Conservation (phyloP, 306 rosid genomes). For the Cucurbita pepo region DNA sequence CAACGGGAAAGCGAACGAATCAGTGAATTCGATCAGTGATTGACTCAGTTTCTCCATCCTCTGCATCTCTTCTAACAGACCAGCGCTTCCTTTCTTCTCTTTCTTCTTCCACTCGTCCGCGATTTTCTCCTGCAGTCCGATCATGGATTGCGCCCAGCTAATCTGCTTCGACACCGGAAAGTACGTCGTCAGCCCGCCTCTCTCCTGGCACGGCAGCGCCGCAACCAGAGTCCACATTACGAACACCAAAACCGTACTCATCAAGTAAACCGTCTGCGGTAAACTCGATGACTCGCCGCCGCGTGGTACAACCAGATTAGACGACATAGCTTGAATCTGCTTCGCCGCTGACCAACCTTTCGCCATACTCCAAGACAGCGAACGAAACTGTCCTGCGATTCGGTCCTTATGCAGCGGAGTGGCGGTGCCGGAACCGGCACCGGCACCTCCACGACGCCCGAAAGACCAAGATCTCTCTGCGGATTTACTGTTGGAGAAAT, state of each 20-base stretch:
- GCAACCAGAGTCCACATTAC: slow-evolving; percentile 83
- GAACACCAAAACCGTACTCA: slow-evolving; percentile 39
- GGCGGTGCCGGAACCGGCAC: neutral
- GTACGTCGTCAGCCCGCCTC: slow-evolving; percentile 48
- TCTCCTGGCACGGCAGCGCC: slow-evolving; percentile 78
- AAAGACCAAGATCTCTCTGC: slow-evolving; percentile 74
- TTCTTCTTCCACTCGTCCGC: slow-evolving; percentile 91
- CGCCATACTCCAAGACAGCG: slow-evolving; percentile 54
- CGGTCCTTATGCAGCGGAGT: slow-evolving; percentile 18
- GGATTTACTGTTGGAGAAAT: slow-evolving; percentile 18
- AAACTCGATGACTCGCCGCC: slow-evolving; percentile 45
- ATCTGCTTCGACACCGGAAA: slow-evolving; percentile 36
- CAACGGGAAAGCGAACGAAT: slow-evolving; percentile 42
- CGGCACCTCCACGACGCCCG: slow-evolving; percentile 29
- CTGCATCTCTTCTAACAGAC: slow-evolving; percentile 73
- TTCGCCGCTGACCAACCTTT: slow-evolving; percentile 79
- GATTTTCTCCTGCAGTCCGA: slow-evolving; percentile 63
- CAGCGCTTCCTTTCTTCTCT: slow-evolving; percentile 68
- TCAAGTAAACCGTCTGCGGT: slow-evolving; percentile 48
- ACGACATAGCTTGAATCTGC: slow-evolving; percentile 63
- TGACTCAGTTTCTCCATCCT: slow-evolving; percentile 58
- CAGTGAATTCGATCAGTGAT: slow-evolving; percentile 45
- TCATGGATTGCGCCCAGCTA: slow-evolving; percentile 65
- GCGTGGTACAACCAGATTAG: slow-evolving; percentile 50
- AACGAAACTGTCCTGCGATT: slow-evolving; percentile 20